Percentiles rank a stretch among this genome's conserved stretches.
Conservation (phyloP, 768 basidiomycete genomes). For the Hericium erinaceus region DNA sequence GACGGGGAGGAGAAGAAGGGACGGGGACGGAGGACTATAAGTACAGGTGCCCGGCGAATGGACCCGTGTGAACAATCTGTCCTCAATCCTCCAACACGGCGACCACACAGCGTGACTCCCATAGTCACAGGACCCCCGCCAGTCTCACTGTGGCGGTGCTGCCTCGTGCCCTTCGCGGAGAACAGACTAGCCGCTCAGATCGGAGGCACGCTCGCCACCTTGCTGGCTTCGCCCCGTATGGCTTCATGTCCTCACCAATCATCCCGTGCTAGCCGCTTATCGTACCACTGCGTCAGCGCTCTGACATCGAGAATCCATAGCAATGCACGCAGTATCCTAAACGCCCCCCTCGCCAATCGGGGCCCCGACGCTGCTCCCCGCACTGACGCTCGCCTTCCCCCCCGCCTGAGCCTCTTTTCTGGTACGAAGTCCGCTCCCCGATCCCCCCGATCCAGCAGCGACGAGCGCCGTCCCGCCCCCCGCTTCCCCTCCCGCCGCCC, state of each 20-base stretch:
- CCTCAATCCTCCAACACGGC: not conserved
- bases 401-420: conserved; percentile 20
- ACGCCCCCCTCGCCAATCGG: conserved; percentile 17
- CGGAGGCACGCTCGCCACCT: conserved; percentile 14
- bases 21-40: conserved; percentile 21
- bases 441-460: conserved; percentile 13
- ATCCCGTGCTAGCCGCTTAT: conserved; percentile 6
- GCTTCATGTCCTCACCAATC: conserved; percentile 8
- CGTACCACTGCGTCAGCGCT: conserved; percentile 3
- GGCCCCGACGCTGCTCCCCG: conserved; percentile 14
- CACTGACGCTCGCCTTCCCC: conserved; percentile 24
- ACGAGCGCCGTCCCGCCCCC: conserved; percentile 7
- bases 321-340: not conserved
- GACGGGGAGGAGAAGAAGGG: conserved; percentile 5
- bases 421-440: conserved; percentile 15
- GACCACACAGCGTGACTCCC: not conserved
- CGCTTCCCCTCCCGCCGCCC: conserved; percentile 11
- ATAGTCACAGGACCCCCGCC: not conserved
- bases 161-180: conserved; percentile 12
- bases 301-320: not conserved
- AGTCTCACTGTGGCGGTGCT: not conserved
- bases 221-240: conserved; percentile 14
- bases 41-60: conserved; percentile 21
- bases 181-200: conserved; percentile 14
- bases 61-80: conserved; percentile 9